These are phyloP conservation scores for Lobosporangium transversale DNA, from an alignment of 192 early-diverging fungal species.

Conservation along the genomic window DNA sequence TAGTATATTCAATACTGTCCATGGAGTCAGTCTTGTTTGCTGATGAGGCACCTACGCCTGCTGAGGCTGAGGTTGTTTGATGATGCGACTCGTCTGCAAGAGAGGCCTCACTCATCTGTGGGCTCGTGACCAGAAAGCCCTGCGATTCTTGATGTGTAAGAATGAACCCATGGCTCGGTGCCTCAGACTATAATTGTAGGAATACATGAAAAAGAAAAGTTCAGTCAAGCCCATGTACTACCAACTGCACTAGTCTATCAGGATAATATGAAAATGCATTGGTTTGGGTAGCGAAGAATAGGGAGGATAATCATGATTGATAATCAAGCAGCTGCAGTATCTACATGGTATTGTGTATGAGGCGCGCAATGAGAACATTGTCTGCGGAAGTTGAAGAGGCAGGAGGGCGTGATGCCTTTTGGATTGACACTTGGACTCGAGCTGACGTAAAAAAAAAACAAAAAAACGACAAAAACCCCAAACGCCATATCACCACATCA, in stretches of 20 bases:
- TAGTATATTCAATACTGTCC: slow-evolving; percentile 24
- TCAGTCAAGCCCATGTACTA: no score
- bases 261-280: not conserved
- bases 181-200: slow-evolving; percentile 13
- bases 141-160: slow-evolving; percentile 30
- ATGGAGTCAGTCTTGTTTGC: slow-evolving; percentile 1
- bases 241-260: not conserved
- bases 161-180: slow-evolving; percentile 25
- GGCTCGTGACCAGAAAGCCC: slow-evolving; percentile 37
- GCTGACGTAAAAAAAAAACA: slow-evolving; percentile 27
- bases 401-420: slow-evolving; percentile 10
- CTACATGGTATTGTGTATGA: no score
- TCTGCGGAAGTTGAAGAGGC: not conserved
- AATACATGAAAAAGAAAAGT: not conserved
- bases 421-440: not conserved
- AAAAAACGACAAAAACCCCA: no score
- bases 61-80: slow-evolving; percentile 13
- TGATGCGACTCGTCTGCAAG: slow-evolving; percentile 28
- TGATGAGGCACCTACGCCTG: not conserved
- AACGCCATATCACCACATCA: no score
- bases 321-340: not conserved
- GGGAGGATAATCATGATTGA: not conserved
- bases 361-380: no score
- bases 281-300: not conserved
- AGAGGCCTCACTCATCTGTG: slow-evolving; percentile 43